A percentile compares a stretch with the other conserved stretches of the same genome.
Evolutionary conservation across 164 flowering plant species (phyloP).

Genomic region (Magnolia sinica): DNA sequence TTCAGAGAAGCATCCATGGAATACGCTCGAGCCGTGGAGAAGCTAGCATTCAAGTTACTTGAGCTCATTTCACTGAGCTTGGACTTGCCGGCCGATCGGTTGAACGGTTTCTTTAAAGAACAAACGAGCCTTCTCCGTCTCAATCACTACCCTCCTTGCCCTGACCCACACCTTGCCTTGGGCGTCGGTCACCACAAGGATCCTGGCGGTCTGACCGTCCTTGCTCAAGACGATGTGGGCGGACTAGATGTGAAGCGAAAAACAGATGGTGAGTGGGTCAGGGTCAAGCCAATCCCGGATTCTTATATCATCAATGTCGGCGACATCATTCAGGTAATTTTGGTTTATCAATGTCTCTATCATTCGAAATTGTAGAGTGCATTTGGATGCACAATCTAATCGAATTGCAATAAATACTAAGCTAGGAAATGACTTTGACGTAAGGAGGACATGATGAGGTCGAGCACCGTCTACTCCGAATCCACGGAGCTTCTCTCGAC

Average conservation of each 20-base stretch:
- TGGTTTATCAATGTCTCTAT: not conserved
- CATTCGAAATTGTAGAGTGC: not conserved
- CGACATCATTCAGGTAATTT: slow-evolving; percentile 48
- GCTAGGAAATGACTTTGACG: no score
- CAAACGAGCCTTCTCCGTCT: slow-evolving; percentile 31
- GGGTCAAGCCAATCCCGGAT: slow-evolving; percentile 38
- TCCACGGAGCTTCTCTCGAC: no score
- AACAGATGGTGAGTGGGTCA: slow-evolving; percentile 48
- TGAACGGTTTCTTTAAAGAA: slow-evolving; percentile 30
- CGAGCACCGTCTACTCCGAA: no score
- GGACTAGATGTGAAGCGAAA: slow-evolving; percentile 50
- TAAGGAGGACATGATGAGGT: no score
- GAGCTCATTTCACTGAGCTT: slow-evolving; percentile 30
- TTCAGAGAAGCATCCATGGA: slow-evolving; percentile 22
- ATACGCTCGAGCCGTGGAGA: slow-evolving; percentile 22
- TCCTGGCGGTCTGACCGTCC: slow-evolving; percentile 32
- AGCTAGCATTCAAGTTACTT: slow-evolving; percentile 22
- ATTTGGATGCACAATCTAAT: not conserved
- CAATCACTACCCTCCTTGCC: slow-evolving; percentile 46
- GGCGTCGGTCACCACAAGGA: slow-evolving; percentile 44
- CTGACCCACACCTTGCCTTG: slow-evolving; percentile 32
- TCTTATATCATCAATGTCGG: slow-evolving; percentile 58
- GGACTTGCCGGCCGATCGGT: slow-evolving; percentile 24
- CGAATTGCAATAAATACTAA: not conserved
- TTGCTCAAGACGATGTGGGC: slow-evolving; percentile 30